A percentile compares a stretch with the other conserved stretches of the same genome.
Evolutionary conservation across 2,329 filamentous ascomycete species (phyloP).

Genomic region (Macrophomina pseudophaseolina): DNA sequence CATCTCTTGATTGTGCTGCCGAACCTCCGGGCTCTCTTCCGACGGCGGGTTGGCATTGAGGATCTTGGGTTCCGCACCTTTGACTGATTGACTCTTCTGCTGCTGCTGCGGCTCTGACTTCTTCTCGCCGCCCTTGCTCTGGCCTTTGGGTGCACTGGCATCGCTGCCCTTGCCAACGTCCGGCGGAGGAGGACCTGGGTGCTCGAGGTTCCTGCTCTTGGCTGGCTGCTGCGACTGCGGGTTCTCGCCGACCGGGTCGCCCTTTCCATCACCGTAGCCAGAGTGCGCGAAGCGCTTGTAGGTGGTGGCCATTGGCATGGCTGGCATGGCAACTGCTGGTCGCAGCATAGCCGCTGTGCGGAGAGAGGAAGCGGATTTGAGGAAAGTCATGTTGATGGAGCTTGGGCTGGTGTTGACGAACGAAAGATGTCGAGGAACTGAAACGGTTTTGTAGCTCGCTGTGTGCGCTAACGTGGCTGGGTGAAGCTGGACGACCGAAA

Average conservation of each 20-base stretch:
- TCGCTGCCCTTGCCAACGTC: slow-evolving; percentile 45
- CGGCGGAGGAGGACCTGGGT: slow-evolving; percentile 52
- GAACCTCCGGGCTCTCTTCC: slow-evolving; percentile 40
- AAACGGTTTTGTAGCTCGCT: slow-evolving; percentile 9
- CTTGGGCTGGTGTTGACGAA: background rate
- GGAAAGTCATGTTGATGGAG: slow-evolving; percentile 36
- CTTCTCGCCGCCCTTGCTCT: slow-evolving; percentile 11
- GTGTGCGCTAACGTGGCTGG: slow-evolving; percentile 2
- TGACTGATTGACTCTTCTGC: slow-evolving; percentile 29
- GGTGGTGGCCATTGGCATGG: slow-evolving; percentile 32
- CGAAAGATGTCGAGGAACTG: background rate
- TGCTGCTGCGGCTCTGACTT: slow-evolving; percentile 31
- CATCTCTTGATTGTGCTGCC: slow-evolving; percentile 53
- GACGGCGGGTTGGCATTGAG: slow-evolving; percentile 38
- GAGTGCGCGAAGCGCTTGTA: slow-evolving; percentile 40
- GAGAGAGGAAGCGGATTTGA: slow-evolving; percentile 38
- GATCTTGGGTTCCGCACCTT: slow-evolving; percentile 52
- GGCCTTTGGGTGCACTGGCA: slow-evolving; percentile 33
- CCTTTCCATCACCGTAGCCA: slow-evolving; percentile 51
- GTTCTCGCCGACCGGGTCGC: slow-evolving; percentile 51
- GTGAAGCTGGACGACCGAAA: background rate
- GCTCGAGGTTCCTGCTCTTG: slow-evolving; percentile 46
- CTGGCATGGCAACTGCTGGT: slow-evolving; percentile 35
- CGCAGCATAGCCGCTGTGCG: slow-evolving; percentile 29
- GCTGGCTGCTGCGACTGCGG: slow-evolving; percentile 49